Base-by-base conservation (phyloP, 1,139 yeast species). In the Scheffersomyces titani region DNA sequence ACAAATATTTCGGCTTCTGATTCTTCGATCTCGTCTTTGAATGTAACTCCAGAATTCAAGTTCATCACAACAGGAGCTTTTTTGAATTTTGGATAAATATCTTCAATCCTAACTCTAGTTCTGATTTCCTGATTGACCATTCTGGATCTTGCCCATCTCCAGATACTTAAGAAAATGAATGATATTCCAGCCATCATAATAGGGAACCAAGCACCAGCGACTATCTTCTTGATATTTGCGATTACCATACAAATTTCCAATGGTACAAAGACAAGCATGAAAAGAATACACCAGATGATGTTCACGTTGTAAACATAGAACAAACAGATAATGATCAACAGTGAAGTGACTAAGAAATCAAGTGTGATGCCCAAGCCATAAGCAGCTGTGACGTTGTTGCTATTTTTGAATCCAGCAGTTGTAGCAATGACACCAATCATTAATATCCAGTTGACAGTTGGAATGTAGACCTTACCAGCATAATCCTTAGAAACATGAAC, bases 201-300 rank as follows among this genome's bases (percentile, higher is more conserved):
- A 3, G 88, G 84, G 63, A 84, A 82, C 88, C 88, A 84, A 3
- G 87, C 88, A 51, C 88, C 88, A 61, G 80, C 82, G 0, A 80
- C 78, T 2, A 84, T 77, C 66, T 84, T 84, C 63, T 74, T 77
- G 63, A 82, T 59, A 57, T 82, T 84, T 13, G 87, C 77, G 51
- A 78, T 69, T 21, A 83, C 75, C 65, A 83, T 68, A 50, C 76
- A 68, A 50, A 72, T 63, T 61, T 84, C 88, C 55, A 84, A 70
- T 0, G 85, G 76, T 7, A 80, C 75, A 62, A 83, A 83, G 1
- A 75, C 61, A 49, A 74, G 56, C n/a, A 73, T 64, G 63, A 75
- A 82, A 4, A 70, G 50, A 2, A 76, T 18, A 3, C 79, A 75
- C 59, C 78, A 61, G 45, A 75, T 51, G 54, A 77, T 62, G 59